These are phyloP conservation scores for Crithidia fasciculata DNA, from an alignment of 208 protist genomes.

Conservation along the genomic window DNA sequence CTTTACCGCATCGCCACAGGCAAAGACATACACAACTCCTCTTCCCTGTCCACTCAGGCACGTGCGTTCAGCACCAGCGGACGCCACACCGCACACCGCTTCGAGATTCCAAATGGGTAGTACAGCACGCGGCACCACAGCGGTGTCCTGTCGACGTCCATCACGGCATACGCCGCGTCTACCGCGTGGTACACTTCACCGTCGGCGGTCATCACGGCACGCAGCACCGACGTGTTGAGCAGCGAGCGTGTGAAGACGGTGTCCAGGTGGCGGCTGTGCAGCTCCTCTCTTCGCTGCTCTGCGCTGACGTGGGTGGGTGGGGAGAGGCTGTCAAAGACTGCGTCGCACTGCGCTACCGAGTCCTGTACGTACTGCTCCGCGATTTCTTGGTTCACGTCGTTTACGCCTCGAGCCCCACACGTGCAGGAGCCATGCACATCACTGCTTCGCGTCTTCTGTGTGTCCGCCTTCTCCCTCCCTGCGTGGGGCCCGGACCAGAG, in stretches of 20 bases:
- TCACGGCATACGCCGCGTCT: constrained; percentile 29
- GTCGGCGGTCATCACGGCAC: not conserved
- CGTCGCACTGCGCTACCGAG: constrained; percentile 47
- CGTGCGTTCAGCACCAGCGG: constrained; percentile 32
- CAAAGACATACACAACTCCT: not conserved
- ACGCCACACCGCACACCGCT: constrained; percentile 51
- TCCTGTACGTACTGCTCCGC: constrained; percentile 56
- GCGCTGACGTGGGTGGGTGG: constrained; percentile 6
- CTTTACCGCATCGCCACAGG: not conserved
- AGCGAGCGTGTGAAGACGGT: constrained; percentile 34
- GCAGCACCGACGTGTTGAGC: constrained; percentile 19
- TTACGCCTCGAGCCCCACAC: constrained; percentile 45
- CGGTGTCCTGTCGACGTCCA: constrained; percentile 61
- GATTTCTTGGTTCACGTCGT: constrained; percentile 61
- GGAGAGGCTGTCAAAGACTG: constrained; percentile 52
- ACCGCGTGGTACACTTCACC: constrained; percentile 29
- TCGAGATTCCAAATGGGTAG: constrained; percentile 66
- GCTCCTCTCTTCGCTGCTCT: constrained; percentile 7
- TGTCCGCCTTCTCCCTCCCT: not conserved
- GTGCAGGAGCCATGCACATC: constrained; percentile 35
- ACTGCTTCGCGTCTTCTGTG: not conserved
- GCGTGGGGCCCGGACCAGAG: not conserved
- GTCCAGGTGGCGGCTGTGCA: constrained; percentile 13
- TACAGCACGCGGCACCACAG: constrained; percentile 77
- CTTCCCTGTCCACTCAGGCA: not conserved